Conservation (phyloP, 2,329 filamentous ascomycete genomes). For the Neonectria sp. region DNA sequence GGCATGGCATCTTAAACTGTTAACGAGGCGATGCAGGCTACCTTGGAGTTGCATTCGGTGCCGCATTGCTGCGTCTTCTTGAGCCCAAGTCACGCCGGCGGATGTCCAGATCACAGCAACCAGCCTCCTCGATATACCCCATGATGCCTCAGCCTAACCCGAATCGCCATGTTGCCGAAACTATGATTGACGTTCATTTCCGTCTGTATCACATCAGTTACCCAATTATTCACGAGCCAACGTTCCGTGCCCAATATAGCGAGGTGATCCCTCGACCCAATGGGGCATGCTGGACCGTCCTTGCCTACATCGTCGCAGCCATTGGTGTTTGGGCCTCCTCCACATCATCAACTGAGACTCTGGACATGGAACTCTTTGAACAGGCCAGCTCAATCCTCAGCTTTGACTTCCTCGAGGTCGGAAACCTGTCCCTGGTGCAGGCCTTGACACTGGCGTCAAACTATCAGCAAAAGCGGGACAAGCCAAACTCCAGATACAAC, state of each 20-base stretch:
- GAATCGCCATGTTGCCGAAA: slow-evolving; percentile 51
- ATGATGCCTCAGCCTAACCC: slow-evolving; percentile 50
- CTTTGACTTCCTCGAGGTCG: slow-evolving; percentile 60
- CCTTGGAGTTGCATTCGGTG: slow-evolving; percentile 62
- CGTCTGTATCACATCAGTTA: slow-evolving; percentile 61
- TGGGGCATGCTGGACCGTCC: slow-evolving; percentile 49
- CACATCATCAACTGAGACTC: slow-evolving; percentile 35
- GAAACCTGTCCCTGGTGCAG: slow-evolving; percentile 62
- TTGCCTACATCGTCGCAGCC: slow-evolving; percentile 54
- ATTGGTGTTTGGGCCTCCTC: slow-evolving; percentile 55
- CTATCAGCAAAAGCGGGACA: slow-evolving; percentile 66
- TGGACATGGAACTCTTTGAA: slow-evolving; percentile 48
- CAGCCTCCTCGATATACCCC: slow-evolving; percentile 22
- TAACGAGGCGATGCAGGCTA: slow-evolving; percentile 58
- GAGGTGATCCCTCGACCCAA: slow-evolving; percentile 53
- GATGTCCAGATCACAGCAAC: slow-evolving; percentile 33
- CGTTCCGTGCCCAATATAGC: slow-evolving; percentile 57
- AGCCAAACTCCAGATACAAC: slow-evolving; percentile 68
- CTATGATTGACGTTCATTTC: slow-evolving; percentile 57
- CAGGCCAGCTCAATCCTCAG: slow-evolving; percentile 54
- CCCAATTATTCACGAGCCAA: slow-evolving; percentile 62
- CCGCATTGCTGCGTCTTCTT: slow-evolving; percentile 58
- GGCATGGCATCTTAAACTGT: slow-evolving; percentile 57
- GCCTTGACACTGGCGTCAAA: slow-evolving; percentile 61
- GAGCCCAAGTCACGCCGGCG: slow-evolving; percentile 50